phyloP scores from a whole-genome alignment of 805 yeast species.

The Komagataella ulmi region DNA sequence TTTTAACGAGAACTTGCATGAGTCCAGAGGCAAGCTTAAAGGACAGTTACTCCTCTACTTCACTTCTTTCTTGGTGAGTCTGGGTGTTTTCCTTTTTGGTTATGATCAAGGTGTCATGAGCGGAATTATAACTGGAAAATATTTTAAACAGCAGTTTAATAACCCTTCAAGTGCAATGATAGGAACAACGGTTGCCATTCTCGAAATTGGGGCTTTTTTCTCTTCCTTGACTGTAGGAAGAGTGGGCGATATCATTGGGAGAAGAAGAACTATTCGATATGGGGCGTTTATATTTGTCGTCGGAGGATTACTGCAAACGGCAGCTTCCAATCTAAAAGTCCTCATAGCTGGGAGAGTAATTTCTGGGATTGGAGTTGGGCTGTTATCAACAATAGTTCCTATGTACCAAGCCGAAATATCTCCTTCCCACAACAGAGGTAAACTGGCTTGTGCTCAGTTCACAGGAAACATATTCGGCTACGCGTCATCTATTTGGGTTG shows the following conservation, averaged over 20 bases:
- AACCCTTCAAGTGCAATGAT: conserved; percentile 58
- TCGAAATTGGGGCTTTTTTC: conserved; percentile 73
- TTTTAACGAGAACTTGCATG: conserved; percentile 4
- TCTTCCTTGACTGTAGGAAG: conserved; percentile 65
- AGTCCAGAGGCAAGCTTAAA: conserved; percentile 8
- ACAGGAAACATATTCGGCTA: conserved; percentile 80
- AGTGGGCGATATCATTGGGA: conserved; percentile 66
- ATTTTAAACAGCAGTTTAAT: conserved; percentile 53
- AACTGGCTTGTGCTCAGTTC: conserved; percentile 76
- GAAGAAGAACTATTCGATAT: conserved; percentile 58
- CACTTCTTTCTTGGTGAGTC: conserved; percentile 10
- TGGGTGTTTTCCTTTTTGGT: conserved; percentile 46
- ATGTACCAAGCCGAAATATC: conserved; percentile 82
- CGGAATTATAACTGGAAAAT: conserved; percentile 61
- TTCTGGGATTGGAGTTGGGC: conserved; percentile 80
- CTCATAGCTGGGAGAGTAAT: conserved; percentile 68
- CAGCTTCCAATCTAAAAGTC: conserved; percentile 35
- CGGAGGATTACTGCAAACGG: conserved; percentile 65
- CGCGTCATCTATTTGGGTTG: conserved; percentile 77
- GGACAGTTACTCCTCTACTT: conserved; percentile 13
- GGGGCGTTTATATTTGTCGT: conserved; percentile 66
- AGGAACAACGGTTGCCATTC: conserved; percentile 75
- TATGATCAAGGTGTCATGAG: conserved; percentile 72
- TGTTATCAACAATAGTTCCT: conserved; percentile 74
- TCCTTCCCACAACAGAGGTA: conserved; percentile 78